Conservation (phyloP, 2,329 filamentous ascomycete species). For the Arthrobotrys entomopaga region DNA sequence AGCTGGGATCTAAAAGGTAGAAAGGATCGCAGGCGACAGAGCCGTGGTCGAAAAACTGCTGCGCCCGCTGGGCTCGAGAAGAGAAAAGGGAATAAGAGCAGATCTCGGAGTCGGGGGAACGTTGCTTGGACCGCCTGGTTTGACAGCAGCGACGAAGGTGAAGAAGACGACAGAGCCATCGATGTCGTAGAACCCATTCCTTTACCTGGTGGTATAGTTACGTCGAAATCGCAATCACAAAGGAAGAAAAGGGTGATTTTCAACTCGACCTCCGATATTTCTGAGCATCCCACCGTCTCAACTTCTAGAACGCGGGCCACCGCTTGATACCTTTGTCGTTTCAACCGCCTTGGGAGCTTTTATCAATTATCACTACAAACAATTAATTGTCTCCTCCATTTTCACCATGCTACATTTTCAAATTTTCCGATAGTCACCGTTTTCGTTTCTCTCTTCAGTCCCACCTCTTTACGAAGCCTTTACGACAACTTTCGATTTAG, state of each 20-base stretch:
- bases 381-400: not conserved
- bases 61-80: conserved; percentile 44
- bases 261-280: conserved; percentile 54
- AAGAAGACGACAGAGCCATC: conserved; percentile 27
- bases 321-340: not conserved
- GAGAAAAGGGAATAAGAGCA: conserved; percentile 42
- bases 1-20: conserved; percentile 46
- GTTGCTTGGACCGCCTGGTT: conserved; percentile 52
- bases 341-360: not conserved
- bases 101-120: conserved; percentile 46
- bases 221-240: conserved; percentile 50
- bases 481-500: conserved; percentile 40
- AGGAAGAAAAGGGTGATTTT: conserved; percentile 46
- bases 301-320: conserved; percentile 40
- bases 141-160: conserved; percentile 48
- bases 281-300: conserved; percentile 40
- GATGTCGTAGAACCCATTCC: conserved; percentile 53
- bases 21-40: conserved; percentile 44
- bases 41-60: conserved; percentile 42
- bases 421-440: not conserved
- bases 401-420: not conserved
- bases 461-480: conserved; percentile 4
- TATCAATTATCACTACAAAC: not conserved
- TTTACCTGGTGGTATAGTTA: conserved; percentile 48
- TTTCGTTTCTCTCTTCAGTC: not conserved